Evolutionary conservation across 257 asterid genomes (phyloP).

Genomic region (Ophiorrhiza pumila): DNA sequence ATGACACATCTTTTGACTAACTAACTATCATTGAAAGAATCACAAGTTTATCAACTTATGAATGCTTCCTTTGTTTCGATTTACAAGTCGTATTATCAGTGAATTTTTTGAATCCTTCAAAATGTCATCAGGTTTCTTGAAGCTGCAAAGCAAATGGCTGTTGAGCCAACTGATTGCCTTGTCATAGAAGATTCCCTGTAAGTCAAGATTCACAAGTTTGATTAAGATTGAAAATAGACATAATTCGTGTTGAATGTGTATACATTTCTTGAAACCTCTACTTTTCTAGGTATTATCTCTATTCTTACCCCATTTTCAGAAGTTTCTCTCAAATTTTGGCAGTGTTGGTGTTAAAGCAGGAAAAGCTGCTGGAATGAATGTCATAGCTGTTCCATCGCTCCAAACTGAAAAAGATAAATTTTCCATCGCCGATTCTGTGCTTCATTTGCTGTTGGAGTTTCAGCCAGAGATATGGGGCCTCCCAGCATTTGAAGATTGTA

Average conservation of each 20-base stretch:
- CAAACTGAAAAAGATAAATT: conserved; percentile 50
- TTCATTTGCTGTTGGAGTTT: conserved; percentile 71
- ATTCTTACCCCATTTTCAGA: neutral
- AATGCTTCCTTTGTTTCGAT: neutral
- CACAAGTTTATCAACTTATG: neutral
- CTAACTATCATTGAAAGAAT: neutral
- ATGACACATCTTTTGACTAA: too few relatives aligned
- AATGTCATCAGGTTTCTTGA: conserved; percentile 63
- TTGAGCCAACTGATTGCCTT: conserved; percentile 60
- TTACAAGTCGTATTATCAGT: neutral
- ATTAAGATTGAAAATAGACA: neutral
- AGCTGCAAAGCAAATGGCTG: conserved; percentile 83
- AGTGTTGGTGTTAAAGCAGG: conserved; percentile 92
- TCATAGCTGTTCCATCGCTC: conserved; percentile 82
- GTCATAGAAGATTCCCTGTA: conserved; percentile 91
- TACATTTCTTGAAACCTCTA: neutral
- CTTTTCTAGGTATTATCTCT: neutral
- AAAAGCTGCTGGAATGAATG: conserved; percentile 87
- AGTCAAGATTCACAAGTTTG: conserved; percentile 21
- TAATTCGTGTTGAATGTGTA: neutral
- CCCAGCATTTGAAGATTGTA: conserved; percentile 78
- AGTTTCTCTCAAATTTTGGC: conserved; percentile 20
- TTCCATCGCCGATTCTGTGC: conserved; percentile 60
- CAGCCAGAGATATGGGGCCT: conserved; percentile 85
- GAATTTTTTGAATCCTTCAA: conserved; percentile 13